Evolutionary conservation across 2,329 filamentous ascomycete species (phyloP).

Genomic region (Talaromyces rugulosus): DNA sequence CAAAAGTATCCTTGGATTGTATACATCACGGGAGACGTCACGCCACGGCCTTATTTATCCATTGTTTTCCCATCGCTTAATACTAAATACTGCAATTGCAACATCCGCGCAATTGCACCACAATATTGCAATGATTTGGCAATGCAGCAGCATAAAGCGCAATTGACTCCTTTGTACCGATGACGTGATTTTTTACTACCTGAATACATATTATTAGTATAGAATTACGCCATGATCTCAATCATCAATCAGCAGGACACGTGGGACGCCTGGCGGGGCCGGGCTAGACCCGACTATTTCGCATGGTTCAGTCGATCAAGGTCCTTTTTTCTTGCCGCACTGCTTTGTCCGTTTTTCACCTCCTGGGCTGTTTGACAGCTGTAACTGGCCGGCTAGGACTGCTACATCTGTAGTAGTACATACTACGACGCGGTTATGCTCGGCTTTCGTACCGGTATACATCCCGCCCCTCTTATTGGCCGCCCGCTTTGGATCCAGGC

Average conservation of each 20-base stretch:
- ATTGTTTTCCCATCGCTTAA: no score
- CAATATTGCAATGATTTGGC: no score
- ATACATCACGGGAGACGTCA: neutral
- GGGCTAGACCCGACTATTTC: conserved; percentile 9
- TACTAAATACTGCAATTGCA: no score
- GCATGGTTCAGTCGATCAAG: neutral
- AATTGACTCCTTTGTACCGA: no score
- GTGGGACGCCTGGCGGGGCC: neutral
- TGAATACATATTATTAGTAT: no score
- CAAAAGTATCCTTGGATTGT: neutral
- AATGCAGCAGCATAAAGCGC: no score
- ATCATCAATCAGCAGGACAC: neutral
- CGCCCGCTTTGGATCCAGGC: neutral
- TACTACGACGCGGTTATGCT: neutral
- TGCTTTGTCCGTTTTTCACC: no score
- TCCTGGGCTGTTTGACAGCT: neutral
- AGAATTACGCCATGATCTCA: neutral
- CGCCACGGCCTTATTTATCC: no score
- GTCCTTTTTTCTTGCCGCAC: neutral
- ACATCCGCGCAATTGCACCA: no score
- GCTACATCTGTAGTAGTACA: neutral
- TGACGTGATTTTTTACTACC: no score
- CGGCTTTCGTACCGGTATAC: neutral
- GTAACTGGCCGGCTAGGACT: neutral
- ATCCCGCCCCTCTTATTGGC: neutral